Evolutionary conservation across 2,329 filamentous ascomycete species (phyloP), one percentile per base, ranked within the genome.

Genomic region (Verruconis gallopava): DNA sequence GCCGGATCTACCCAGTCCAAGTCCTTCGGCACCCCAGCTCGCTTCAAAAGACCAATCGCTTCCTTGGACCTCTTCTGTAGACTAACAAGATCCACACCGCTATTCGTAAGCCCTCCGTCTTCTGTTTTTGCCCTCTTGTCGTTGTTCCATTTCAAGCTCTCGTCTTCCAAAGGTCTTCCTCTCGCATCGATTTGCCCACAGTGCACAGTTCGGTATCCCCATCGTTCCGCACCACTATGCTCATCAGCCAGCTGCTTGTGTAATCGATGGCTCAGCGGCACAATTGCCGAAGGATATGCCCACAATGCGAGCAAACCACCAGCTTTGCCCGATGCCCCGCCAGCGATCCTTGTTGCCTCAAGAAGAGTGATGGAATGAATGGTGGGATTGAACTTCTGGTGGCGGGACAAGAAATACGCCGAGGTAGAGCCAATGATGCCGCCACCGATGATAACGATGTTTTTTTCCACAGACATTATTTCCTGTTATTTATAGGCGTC

Each of bases 321-420:
- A 0, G 91, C 89, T 64, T 95, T 96, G 32, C 91, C 91, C 5
- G 86, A 94, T 28, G 91, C 89, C 18, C 84, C 89, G n/a, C 85
- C 77, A 4, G 91, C 91, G 49, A 96, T 79, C 35, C 78, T 71
- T 3, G 77, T 78, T 1, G 91, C 86, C 67, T 98, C 91, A 42
- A 96, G 71, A 21, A 98, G 69, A 1, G 83, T 93, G 53, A 96
- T 80, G 41, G 70, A 79, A 58, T 94, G 84, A 41, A 75, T 73
- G 17, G 72, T 62, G 33, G 79, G 77, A 57, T 91, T 72, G 65
- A 83, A 96, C 21, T 73, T 77, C 20, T 84, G 78, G 58, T 96
- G 88, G 48, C 84, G 79, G 2, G 86, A 91, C 34, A 96, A 69
- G 56, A 79, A 96, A 62, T 96, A 96, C 44, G 89, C 88, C 4